Base-by-base conservation (phyloP, 768 basidiomycete species). In the Astraeus odoratus region DNA sequence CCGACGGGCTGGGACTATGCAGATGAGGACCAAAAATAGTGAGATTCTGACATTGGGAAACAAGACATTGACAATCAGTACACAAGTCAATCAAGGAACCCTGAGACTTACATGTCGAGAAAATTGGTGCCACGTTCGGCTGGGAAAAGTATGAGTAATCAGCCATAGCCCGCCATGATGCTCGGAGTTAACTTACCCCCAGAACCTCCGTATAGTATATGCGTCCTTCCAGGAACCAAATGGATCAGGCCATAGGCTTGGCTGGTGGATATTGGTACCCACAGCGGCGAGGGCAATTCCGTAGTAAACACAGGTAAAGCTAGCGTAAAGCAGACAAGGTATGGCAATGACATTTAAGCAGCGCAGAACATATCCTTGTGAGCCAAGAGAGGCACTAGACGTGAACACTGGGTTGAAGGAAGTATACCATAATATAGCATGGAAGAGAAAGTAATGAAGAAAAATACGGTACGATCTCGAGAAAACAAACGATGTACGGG, bases 401-500 rank as follows among this genome's bases (percentile, higher is more conserved):
- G 26, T 20, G 25, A 33, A 49, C 4, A 30, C 34, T 22, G 48
- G 48, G 23, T 46, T 46, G 22, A 33, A 49, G 16, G 39, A 27
- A 20, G 40, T 29, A 27, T 49, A 46, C 24, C 41, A 12, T 6
- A 33, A 20, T 5, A 25, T 39, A 8, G 27, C 20, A 29, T 49
- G 39, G 23, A 49, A 46, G 8, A 46, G 10, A 7, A 43, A 20
- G 6, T 20, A 16, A 8, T 49, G 33, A n/a, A 10, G 29, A 9
- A 38, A 33, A 7, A 26, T 26, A 23, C 33, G 44, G 9, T 35
- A 6, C 27, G 37, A 12, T 1, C 30, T 26, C 6, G 19, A 37
- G 19, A 36, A 22, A 26, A 31, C 20, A 33, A 49, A 49, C 13
- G 35, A 38, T n/a, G 8, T 7, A 27, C 48, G 44, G n/a, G 29